Conservation (phyloP, 345 rosid genomes). For the Brassica nigra region DNA sequence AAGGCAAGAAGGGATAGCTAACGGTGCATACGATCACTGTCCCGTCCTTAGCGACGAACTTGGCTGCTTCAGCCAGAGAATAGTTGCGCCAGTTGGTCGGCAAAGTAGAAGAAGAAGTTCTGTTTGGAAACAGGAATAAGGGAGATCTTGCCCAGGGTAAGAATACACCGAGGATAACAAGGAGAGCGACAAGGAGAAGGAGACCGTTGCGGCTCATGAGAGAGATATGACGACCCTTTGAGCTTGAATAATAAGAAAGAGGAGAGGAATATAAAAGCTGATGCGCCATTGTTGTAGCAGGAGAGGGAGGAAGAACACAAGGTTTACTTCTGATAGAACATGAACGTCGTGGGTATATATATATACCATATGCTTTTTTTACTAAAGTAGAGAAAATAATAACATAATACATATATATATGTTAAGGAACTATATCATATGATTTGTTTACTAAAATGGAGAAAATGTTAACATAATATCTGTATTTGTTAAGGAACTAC, state of each 20-base stretch:
- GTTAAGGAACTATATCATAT: not conserved
- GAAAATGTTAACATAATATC: not conserved
- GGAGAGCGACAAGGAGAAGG: not conserved
- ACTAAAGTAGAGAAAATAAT: not conserved
- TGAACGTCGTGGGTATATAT: not conserved
- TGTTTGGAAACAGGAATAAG: not conserved
- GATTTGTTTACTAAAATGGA: not conserved
- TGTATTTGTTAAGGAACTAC: not conserved
- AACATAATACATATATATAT: not conserved
- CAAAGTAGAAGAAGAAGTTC: not conserved
- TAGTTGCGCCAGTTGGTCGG: conserved; percentile 25
- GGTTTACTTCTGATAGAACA: not conserved
- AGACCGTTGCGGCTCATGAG: not conserved
- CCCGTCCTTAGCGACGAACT: not conserved
- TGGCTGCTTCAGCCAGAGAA: not conserved
- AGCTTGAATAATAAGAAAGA: not conserved
- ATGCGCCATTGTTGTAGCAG: not conserved
- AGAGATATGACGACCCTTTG: conserved; percentile 34
- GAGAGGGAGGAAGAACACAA: not conserved
- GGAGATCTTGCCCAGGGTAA: not conserved
- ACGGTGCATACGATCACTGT: not conserved
- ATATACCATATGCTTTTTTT: not conserved
- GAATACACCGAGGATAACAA: not conserved
- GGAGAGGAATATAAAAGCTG: not conserved
- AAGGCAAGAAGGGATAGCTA: not conserved